phyloP scores from a whole-genome alignment of 2,329 filamentous ascomycete genomes.

The Ascochyta fabae region DNA sequence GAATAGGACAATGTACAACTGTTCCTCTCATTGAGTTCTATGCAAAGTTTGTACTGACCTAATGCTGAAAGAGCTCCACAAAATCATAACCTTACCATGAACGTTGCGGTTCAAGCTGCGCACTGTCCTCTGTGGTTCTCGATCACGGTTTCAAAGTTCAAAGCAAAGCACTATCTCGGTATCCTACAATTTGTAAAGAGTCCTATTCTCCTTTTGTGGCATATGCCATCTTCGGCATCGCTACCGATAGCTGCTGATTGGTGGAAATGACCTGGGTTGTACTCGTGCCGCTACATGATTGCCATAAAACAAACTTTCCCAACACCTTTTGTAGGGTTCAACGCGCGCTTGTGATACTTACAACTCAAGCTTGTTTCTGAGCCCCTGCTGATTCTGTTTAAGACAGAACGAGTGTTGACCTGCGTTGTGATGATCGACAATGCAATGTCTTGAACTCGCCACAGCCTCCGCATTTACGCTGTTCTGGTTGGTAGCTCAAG shows the following conservation, averaged over 20 bases:
- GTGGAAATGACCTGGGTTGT: neutral
- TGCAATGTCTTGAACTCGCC: neutral
- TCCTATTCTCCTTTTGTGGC: slow-evolving; percentile 18
- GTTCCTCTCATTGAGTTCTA: too few relatives aligned
- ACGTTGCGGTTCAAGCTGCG: too few relatives aligned
- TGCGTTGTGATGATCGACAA: too few relatives aligned
- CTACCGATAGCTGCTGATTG: neutral
- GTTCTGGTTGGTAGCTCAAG: neutral
- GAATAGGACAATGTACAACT: too few relatives aligned
- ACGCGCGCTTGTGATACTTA: neutral
- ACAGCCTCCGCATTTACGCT: neutral
- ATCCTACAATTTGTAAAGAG: slow-evolving; percentile 30
- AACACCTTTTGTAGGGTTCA: neutral
- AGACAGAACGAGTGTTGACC: too few relatives aligned
- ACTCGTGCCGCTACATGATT: neutral
- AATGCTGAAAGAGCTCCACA: too few relatives aligned
- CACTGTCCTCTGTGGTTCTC: too few relatives aligned
- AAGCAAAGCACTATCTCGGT: neutral
- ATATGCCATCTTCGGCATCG: slow-evolving; percentile 7
- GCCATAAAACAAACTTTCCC: too few relatives aligned
- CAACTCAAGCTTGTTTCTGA: neutral
- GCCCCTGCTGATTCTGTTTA: neutral
- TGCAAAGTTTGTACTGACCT: too few relatives aligned
- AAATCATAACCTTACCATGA: too few relatives aligned
- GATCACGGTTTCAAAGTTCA: too few relatives aligned